Conservation (phyloP, 108 stramenopile genomes). For the Hondaea fermentalgiana region DNA sequence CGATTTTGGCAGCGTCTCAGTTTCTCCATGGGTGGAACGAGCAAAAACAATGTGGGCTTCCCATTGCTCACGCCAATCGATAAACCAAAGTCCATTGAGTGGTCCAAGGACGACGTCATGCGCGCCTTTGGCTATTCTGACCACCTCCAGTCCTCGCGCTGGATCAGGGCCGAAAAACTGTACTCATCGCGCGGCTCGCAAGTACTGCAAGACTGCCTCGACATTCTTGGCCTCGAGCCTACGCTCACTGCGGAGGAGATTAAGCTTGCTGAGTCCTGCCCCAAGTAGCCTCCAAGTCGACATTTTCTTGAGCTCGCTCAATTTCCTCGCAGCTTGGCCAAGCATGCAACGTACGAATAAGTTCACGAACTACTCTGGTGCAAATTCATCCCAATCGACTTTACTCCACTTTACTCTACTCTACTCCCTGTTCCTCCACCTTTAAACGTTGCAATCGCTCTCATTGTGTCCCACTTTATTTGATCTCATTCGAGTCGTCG, state of each 20-base stretch:
- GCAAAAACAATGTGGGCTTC: background rate
- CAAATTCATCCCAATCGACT: no score
- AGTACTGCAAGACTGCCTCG: background rate
- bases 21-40: background rate
- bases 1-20: background rate
- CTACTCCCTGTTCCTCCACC: no score
- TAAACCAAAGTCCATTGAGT: background rate
- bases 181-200: background rate
- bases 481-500: no score
- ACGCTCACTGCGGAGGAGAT: background rate
- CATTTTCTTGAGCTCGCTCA: background rate
- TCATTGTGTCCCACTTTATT: no score
- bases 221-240: background rate
- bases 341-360: background rate
- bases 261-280: background rate
- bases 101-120: background rate
- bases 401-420: no score
- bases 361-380: background rate
- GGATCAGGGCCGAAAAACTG: background rate
- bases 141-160: background rate
- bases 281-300: background rate
- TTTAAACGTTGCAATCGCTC: no score
- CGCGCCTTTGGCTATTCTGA: background rate
- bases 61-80: background rate
- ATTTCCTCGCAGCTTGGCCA: background rate